Base-by-base conservation (phyloP, 2,329 filamentous ascomycete genomes). In the Aspergillus sp. region DNA sequence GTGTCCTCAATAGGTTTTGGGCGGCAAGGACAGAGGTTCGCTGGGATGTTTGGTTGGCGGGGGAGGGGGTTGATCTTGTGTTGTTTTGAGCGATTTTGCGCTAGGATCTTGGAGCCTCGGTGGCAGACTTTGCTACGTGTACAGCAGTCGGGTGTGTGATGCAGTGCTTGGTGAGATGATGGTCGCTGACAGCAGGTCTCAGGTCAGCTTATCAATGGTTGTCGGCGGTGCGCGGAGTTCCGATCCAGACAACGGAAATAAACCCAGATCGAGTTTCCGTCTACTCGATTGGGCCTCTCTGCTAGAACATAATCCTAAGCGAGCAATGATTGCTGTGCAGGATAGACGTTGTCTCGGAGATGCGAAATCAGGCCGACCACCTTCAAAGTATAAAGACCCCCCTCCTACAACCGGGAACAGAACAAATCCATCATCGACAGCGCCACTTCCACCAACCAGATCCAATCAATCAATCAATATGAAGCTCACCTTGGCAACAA, bases 221-320 rank as follows among this genome's bases (percentile, higher is more conserved):
- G 31, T 8, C 31, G 15, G 31, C 31, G 31, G 31, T 41, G 34
- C 34, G 13, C 34, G 9, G 34, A 41, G 34, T 41, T 17, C 34
- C 34, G 34, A 61, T 68, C 19, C 19, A 19, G 19, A 19, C 13
- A 3, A 54, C 43, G 1, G 67, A 72, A 41, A 15, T 41, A 13
- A 11, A 41, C 11, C 13, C 34, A 41, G 34, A 41, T 41, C 34
- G 34, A 15, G 2, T 41, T 15, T 15, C 9, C 2, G 11, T 15
- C 11, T 13, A 41, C 34, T 15, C 4, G 2, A 41, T 41, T 41
- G 34, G 34, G 11, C 5, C 17, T 15, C 11, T 15, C 15, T 38
- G 2, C 13, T 5, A 41, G 9, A 41, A 41, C 31, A 38, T 38
- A 8, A 11, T 38, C 31, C 9, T 38, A 8, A 38, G 31, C 6